Conservation (phyloP, 305 asterid species). For the Lippia alba region DNA sequence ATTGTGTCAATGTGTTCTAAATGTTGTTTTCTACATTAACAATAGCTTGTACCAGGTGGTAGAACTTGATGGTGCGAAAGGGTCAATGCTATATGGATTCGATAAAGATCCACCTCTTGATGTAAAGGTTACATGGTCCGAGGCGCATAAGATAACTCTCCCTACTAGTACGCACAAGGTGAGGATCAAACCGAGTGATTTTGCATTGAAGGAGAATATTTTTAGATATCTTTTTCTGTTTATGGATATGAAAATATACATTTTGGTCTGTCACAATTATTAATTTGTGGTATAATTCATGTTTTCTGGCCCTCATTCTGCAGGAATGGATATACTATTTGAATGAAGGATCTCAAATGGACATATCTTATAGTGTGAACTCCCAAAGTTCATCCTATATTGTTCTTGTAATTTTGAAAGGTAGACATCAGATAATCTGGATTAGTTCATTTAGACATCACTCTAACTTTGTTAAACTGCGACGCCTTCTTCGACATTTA, state of each 20-base stretch:
- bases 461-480: constrained; percentile 4
- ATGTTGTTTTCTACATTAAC: constrained; percentile 26
- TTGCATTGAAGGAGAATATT: constrained; percentile 11
- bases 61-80: constrained; percentile 51
- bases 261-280: constrained; percentile 19
- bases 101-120: constrained; percentile 62
- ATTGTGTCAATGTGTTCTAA: constrained; percentile 12
- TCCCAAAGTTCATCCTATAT: constrained; percentile 55
- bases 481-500: constrained; percentile 7
- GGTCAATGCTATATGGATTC: constrained; percentile 64
- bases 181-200: constrained; percentile 19
- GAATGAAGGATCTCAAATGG: constrained; percentile 76
- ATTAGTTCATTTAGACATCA: constrained; percentile 22
- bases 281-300: constrained; percentile 16
- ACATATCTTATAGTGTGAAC: constrained; percentile 55
- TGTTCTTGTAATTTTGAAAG: constrained; percentile 70
- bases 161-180: constrained; percentile 68
- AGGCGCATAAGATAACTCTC: constrained; percentile 59
- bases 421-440: constrained; percentile 44
- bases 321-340: constrained; percentile 83
- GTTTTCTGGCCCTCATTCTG: constrained; percentile 25
- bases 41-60: constrained; percentile 57
- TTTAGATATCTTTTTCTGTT: constrained; percentile 15
- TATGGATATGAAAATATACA: constrained; percentile 10
- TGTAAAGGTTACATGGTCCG: constrained; percentile 58